Conservation (phyloP, 2,329 filamentous ascomycete species). For the Fusarium goolgardi region DNA sequence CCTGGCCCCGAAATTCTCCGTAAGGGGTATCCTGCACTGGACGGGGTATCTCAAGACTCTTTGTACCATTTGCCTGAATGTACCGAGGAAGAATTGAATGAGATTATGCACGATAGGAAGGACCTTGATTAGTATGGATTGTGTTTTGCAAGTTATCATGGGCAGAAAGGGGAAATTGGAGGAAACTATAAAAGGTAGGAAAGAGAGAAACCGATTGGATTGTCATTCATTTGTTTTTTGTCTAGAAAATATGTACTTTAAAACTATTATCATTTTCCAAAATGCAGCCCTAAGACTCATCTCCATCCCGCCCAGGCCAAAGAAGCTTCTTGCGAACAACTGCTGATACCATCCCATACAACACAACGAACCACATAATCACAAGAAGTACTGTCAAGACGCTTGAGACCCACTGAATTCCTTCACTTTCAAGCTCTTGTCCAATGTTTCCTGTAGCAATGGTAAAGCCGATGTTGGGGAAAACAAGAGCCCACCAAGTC, state of each 20-base stretch:
- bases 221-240: neutral
- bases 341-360: slow-evolving; percentile 37
- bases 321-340: slow-evolving; percentile 41
- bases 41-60: neutral
- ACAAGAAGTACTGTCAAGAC: slow-evolving; percentile 40
- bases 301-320: slow-evolving; percentile 46
- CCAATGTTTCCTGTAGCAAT: slow-evolving; percentile 44
- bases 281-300: slow-evolving; percentile 9
- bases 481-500: slow-evolving; percentile 47
- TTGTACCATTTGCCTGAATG: neutral
- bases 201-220: neutral
- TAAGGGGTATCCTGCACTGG: neutral
- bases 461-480: slow-evolving; percentile 46
- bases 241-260: neutral
- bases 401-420: slow-evolving; percentile 43
- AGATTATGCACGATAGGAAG: neutral
- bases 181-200: neutral
- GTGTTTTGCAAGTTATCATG: neutral
- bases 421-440: slow-evolving; percentile 41
- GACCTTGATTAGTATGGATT: neutral
- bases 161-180: neutral
- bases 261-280: neutral
- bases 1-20: neutral
- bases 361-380: slow-evolving; percentile 43
- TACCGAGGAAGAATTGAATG: neutral